Percentiles rank a stretch among this genome's conserved stretches.
Evolutionary conservation across 1,284 basidiomycete genomes (phyloP).

Genomic region (Amylostereum chailletii): DNA sequence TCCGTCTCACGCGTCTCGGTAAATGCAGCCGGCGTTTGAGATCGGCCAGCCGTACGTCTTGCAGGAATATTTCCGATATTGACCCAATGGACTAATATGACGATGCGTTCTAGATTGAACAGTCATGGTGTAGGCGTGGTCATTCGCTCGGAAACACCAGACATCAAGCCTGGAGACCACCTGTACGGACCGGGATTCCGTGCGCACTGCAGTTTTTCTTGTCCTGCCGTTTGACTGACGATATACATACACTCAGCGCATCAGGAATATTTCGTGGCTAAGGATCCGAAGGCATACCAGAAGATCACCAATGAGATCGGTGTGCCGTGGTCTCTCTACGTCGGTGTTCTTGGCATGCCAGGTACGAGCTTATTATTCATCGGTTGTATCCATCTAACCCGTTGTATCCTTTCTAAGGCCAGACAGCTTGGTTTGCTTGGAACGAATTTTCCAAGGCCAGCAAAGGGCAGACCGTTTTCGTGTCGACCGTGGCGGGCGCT

Average conservation of each 20-base stretch:
- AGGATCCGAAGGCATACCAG: conserved; percentile 4
- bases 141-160: conserved; percentile 31
- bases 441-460: conserved; percentile 15
- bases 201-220: conserved; percentile 6
- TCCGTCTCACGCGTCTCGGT: neutral
- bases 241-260: conserved; percentile 10
- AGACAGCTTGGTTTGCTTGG: conserved; percentile 19
- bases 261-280: conserved; percentile 16
- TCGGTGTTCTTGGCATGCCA: conserved; percentile 26
- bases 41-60: conserved; percentile 32
- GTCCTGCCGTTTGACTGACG: neutral
- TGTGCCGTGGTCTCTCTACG: conserved; percentile 23
- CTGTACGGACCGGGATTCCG: conserved; percentile 25
- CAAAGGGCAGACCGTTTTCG: conserved; percentile 8
- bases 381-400: neutral
- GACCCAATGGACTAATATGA: neutral
- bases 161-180: conserved; percentile 33
- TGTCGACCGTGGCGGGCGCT: neutral
- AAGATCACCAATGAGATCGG: conserved; percentile 17
- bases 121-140: conserved; percentile 31
- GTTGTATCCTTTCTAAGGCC: conserved; percentile 8
- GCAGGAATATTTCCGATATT: neutral
- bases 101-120: neutral
- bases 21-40: conserved; percentile 18
- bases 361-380: conserved; percentile 12